Conservation (phyloP, 2,329 filamentous ascomycete genomes). For the Penicillium verrucosum region DNA sequence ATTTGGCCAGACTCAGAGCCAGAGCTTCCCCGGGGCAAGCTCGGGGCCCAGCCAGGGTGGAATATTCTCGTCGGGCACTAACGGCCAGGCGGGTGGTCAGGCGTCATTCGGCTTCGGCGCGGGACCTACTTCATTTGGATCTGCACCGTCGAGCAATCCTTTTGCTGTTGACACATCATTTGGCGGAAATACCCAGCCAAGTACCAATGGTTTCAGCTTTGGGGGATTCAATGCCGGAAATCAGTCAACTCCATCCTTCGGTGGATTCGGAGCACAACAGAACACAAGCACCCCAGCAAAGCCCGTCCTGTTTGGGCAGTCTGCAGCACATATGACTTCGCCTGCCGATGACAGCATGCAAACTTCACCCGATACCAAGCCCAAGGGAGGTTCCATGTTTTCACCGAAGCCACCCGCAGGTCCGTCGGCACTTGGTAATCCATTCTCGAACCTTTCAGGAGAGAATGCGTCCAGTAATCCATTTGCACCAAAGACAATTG, state of each 20-base stretch:
- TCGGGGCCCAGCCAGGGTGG: constrained; percentile 11
- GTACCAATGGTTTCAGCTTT: constrained; percentile 9
- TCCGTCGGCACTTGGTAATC: not conserved
- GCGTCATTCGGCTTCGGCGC: constrained; percentile 18
- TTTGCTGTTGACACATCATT: constrained; percentile 14
- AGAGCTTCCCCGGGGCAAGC: constrained; percentile 24
- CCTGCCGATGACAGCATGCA: constrained; percentile 23
- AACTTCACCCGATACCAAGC: constrained; percentile 23
- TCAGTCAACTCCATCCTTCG: constrained; percentile 11
- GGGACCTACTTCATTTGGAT: constrained; percentile 2
- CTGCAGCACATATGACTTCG: constrained; percentile 5
- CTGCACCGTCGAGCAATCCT: constrained; percentile 12
- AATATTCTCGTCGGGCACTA: constrained; percentile 21
- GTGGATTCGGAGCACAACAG: constrained; percentile 14
- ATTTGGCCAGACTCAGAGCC: constrained; percentile 22
- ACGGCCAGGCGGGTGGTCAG: constrained; percentile 4
- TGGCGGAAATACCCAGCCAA: constrained; percentile 4
- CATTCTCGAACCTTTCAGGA: constrained; percentile 13
- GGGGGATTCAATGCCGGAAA: constrained; percentile 7
- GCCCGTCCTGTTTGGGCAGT: constrained; percentile 16
- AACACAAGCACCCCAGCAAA: constrained; percentile 5
- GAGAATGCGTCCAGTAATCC: constrained; percentile 1
- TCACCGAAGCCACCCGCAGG: constrained; percentile 4
- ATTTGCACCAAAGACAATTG: constrained; percentile 5
- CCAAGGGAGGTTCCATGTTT: constrained; percentile 9